A percentile compares a stretch with the other conserved stretches of the same genome.
These are phyloP conservation scores for Ammopiptanthus mongolicus DNA, from an alignment of 306 rosid species.

Conservation along the genomic window DNA sequence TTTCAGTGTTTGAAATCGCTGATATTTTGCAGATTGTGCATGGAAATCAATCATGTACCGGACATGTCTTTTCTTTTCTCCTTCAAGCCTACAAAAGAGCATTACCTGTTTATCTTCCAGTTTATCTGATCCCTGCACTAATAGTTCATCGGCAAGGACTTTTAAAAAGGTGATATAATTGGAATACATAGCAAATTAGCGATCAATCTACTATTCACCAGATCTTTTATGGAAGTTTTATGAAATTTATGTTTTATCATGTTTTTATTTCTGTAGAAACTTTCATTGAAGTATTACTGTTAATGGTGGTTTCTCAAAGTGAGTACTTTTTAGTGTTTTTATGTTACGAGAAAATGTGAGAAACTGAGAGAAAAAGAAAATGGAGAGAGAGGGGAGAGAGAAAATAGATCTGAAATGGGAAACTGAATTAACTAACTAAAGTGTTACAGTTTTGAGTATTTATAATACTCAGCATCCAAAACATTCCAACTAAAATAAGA, in stretches of 20 bases:
- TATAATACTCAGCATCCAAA: background rate
- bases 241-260: background rate
- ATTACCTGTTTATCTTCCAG: conserved; percentile 90
- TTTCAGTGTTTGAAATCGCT: background rate
- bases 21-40: conserved; percentile 74
- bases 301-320: conserved; percentile 7
- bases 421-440: too few relatives aligned
- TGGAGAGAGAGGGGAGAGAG: background rate
- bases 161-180: conserved; percentile 58
- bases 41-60: conserved; percentile 76
- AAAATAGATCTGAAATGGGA: background rate
- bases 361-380: background rate
- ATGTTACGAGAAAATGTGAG: background rate
- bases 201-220: conserved; percentile 3
- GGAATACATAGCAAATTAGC: background rate
- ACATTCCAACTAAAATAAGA: background rate
- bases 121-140: conserved; percentile 88
- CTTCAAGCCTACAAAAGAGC: conserved; percentile 89
- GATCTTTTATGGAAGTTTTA: background rate
- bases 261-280: background rate
- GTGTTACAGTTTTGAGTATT: background rate
- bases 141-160: conserved; percentile 88
- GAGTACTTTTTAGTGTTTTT: background rate
- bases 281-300: background rate
- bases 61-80: conserved; percentile 67